Conservation (phyloP, 2,329 filamentous ascomycete species). For the Pestalotiopsis fici region DNA sequence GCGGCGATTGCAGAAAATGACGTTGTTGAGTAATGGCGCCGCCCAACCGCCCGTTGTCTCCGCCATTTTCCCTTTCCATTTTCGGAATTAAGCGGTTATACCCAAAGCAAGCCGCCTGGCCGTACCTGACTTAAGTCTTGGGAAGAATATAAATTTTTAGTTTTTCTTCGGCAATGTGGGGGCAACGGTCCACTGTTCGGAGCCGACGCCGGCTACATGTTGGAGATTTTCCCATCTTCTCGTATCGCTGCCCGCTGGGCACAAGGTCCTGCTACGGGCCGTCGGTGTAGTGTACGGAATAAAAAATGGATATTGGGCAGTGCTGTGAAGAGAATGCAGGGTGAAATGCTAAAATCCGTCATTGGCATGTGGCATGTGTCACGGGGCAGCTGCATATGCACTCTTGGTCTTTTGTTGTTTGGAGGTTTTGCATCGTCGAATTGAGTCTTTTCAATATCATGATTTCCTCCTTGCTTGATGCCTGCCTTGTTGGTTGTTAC, state of each 20-base stretch:
- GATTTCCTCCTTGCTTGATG: too few relatives aligned
- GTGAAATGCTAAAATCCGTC: background rate
- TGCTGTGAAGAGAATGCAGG: background rate
- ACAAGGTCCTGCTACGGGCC: background rate
- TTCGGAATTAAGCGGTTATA: slow-evolving; percentile 8
- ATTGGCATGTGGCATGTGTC: background rate
- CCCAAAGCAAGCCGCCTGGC: background rate
- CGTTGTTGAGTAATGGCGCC: background rate
- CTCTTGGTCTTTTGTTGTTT: background rate
- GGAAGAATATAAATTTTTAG: background rate
- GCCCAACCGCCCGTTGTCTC: background rate
- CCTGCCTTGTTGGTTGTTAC: too few relatives aligned
- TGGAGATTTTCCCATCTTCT: background rate
- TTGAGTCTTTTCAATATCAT: too few relatives aligned
- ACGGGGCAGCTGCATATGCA: background rate
- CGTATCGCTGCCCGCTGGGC: background rate
- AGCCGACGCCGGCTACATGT: background rate
- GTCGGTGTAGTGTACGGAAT: background rate
- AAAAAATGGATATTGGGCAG: background rate
- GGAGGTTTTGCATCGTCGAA: too few relatives aligned
- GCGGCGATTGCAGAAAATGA: slow-evolving; percentile 1
- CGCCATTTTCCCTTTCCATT: background rate
- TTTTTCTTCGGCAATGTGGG: background rate
- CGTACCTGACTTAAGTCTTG: background rate
- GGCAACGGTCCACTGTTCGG: background rate